Evolutionary conservation across 1,284 basidiomycete species (phyloP).

Genomic region (Marasmius oreades): DNA sequence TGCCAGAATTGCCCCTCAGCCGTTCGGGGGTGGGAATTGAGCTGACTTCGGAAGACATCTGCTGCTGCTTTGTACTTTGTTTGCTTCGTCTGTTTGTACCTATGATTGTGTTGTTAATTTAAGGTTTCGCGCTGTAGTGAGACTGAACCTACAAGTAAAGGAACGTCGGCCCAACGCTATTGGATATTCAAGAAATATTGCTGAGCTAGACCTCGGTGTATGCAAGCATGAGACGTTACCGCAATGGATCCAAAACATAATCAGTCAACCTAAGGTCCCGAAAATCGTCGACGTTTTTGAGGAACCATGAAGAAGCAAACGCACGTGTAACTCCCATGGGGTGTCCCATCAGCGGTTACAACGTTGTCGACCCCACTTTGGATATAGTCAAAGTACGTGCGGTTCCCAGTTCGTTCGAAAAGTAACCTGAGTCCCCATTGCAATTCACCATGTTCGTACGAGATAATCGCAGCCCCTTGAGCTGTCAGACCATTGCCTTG

Average conservation of each 20-base stretch:
- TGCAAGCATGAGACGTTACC: no score
- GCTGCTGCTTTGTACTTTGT: constrained; percentile 38
- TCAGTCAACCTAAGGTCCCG: constrained; percentile 23
- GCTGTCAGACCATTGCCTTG: constrained; percentile 40
- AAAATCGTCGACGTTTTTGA: not conserved
- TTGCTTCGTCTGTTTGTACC: constrained; percentile 30
- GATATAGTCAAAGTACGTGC: constrained; percentile 40
- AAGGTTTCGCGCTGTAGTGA: not conserved
- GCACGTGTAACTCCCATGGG: constrained; percentile 35
- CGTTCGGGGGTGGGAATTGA: constrained; percentile 39
- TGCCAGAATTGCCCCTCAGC: constrained; percentile 44
- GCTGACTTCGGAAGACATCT: constrained; percentile 33
- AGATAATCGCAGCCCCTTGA: constrained; percentile 30
- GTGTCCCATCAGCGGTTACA: constrained; percentile 33
- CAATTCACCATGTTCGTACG: constrained; percentile 42
- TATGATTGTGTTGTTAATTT: constrained; percentile 10
- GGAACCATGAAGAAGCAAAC: constrained; percentile 7
- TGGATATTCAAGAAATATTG: not conserved
- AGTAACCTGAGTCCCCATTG: constrained; percentile 36
- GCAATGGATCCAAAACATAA: constrained; percentile 32
- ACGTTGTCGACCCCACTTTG: constrained; percentile 34
- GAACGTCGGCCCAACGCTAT: constrained; percentile 36
- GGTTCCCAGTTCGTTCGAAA: constrained; percentile 36
- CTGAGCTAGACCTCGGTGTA: not conserved
- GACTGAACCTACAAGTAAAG: constrained; percentile 28